Evolutionary conservation across 2,329 filamentous ascomycete genomes (phyloP).

Genomic region (Ilyonectria destructans): DNA sequence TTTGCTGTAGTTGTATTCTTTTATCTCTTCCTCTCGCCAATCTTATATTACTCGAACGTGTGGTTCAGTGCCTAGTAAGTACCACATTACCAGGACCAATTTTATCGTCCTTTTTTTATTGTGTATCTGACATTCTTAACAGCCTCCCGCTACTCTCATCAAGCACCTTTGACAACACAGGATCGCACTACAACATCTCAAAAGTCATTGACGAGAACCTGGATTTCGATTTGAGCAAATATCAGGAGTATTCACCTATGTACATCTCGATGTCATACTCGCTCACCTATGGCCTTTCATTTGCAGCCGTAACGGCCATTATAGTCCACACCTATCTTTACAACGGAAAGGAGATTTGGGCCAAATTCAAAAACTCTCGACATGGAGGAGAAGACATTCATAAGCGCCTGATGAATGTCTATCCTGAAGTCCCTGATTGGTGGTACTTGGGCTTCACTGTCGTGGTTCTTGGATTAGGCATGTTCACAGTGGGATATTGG

Average conservation of each 20-base stretch:
- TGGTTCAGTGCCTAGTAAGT: slow-evolving; percentile 32
- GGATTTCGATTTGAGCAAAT: slow-evolving; percentile 24
- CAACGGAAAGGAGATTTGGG: slow-evolving; percentile 30
- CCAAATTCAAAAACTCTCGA: slow-evolving; percentile 28
- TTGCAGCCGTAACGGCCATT: slow-evolving; percentile 27
- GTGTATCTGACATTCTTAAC: neutral
- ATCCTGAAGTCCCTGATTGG: slow-evolving; percentile 30
- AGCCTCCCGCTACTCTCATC: slow-evolving; percentile 29
- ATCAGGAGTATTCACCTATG: slow-evolving; percentile 30
- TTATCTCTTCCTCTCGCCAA: slow-evolving; percentile 24
- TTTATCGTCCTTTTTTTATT: no score
- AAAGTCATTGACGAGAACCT: slow-evolving; percentile 21
- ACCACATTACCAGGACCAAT: neutral
- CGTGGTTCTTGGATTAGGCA: slow-evolving; percentile 22
- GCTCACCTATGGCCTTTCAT: slow-evolving; percentile 25
- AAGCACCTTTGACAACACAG: slow-evolving; percentile 28
- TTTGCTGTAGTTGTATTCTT: slow-evolving; percentile 27
- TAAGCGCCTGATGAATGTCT: slow-evolving; percentile 28
- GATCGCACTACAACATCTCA: slow-evolving; percentile 22
- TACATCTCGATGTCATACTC: slow-evolving; percentile 31
- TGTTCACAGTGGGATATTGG: slow-evolving; percentile 31
- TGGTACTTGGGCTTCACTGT: slow-evolving; percentile 25
- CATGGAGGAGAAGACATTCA: slow-evolving; percentile 30
- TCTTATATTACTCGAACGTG: slow-evolving; percentile 32
- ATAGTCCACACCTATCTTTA: slow-evolving; percentile 29